Conservation (phyloP, 2,329 filamentous ascomycete species). For the Corynespora cassiicola region DNA sequence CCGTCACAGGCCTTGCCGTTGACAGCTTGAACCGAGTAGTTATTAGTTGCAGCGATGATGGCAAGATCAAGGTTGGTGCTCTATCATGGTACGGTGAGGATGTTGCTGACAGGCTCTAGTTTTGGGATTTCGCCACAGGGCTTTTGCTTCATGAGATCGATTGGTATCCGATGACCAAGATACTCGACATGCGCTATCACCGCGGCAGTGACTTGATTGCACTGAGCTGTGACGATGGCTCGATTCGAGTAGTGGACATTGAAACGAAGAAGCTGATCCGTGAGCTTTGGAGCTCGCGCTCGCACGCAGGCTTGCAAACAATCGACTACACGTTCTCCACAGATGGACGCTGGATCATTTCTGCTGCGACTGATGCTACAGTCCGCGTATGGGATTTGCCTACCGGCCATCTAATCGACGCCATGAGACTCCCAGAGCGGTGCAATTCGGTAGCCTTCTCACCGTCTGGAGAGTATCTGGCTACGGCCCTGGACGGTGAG, state of each 20-base stretch:
- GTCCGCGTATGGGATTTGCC: slow-evolving; percentile 94
- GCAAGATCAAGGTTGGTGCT: slow-evolving; percentile 74
- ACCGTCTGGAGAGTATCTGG: slow-evolving; percentile 89
- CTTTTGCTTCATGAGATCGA: slow-evolving; percentile 80
- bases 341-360: slow-evolving; percentile 92
- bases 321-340: slow-evolving; percentile 73
- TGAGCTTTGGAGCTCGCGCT: slow-evolving; percentile 80
- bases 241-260: slow-evolving; percentile 86
- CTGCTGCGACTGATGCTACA: slow-evolving; percentile 79
- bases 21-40: slow-evolving; percentile 88
- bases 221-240: slow-evolving; percentile 86
- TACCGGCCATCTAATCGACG: slow-evolving; percentile 93
- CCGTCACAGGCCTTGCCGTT: slow-evolving; percentile 84
- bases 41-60: slow-evolving; percentile 87
- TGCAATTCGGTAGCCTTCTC: slow-evolving; percentile 91
- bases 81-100: neutral
- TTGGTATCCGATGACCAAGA: slow-evolving; percentile 78
- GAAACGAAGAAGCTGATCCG: slow-evolving; percentile 89
- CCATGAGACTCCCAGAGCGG: slow-evolving; percentile 77
- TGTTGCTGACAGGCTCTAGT: slow-evolving; percentile 52
- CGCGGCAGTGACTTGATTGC: slow-evolving; percentile 83
- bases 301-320: slow-evolving; percentile 35
- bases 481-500: slow-evolving; percentile 80
- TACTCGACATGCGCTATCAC: slow-evolving; percentile 82
- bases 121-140: slow-evolving; percentile 94